Percentiles rank a stretch among this genome's conserved stretches.
phyloP scores from a whole-genome alignment of 2,329 filamentous ascomycete species.

The Periconia digitata region DNA sequence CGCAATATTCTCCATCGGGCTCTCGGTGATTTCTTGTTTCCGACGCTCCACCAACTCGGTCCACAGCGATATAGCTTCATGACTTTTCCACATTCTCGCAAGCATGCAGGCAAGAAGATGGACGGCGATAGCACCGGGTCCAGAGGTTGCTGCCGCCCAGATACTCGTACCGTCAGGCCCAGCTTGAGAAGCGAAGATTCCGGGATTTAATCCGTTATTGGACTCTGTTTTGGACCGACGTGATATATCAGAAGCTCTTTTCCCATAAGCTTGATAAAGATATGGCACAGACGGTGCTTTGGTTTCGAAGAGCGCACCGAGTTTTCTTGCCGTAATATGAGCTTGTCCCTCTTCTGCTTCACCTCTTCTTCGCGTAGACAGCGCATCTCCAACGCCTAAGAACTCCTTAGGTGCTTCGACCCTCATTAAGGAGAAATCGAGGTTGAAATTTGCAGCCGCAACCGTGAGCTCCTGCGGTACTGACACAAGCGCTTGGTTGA shows the following conservation, averaged over 20 bases:
- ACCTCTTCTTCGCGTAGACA: constrained; percentile 5
- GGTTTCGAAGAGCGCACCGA: constrained; percentile 14
- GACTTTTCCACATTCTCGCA: constrained; percentile 29
- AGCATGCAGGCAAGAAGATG: constrained; percentile 46
- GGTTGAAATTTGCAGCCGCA: constrained; percentile 13
- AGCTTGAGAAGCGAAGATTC: constrained; percentile 9
- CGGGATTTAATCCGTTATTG: background rate
- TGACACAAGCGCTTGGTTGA: background rate
- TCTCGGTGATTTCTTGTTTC: constrained; percentile 7
- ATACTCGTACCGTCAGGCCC: constrained; percentile 19
- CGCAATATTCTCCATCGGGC: background rate
- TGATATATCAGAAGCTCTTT: constrained; percentile 13
- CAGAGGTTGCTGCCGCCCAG: constrained; percentile 29
- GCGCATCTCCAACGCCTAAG: background rate
- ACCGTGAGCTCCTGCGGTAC: background rate
- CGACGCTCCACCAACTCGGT: constrained; percentile 30
- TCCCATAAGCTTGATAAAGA: constrained; percentile 12
- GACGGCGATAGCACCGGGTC: constrained; percentile 24
- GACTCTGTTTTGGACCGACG: background rate
- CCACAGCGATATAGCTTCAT: constrained; percentile 40
- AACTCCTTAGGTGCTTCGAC: constrained; percentile 14
- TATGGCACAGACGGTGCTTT: constrained; percentile 7
- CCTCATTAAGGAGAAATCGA: constrained; percentile 19
- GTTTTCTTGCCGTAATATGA: constrained; percentile 13
- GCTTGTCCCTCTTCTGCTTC: constrained; percentile 10